These are phyloP conservation scores for Ganoderma boninense DNA, from an alignment of 1,284 basidiomycete species.

Conservation along the genomic window DNA sequence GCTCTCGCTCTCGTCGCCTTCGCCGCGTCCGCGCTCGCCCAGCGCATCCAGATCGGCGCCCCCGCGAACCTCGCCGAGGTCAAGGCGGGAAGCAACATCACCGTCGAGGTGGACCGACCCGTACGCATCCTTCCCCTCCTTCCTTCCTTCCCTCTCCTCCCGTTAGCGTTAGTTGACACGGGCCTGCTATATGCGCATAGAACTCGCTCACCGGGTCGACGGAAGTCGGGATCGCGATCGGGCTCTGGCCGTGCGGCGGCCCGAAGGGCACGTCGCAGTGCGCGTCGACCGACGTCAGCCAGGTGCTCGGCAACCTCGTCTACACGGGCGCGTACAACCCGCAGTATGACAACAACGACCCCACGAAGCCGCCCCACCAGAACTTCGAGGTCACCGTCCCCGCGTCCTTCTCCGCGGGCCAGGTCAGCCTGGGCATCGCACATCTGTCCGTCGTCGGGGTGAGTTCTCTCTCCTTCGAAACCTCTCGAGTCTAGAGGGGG, in stretches of 20 bases:
- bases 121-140: slow-evolving; percentile 42
- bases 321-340: slow-evolving; percentile 56
- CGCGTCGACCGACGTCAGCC: slow-evolving; percentile 41
- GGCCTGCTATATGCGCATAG: slow-evolving; percentile 34
- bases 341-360: slow-evolving; percentile 34
- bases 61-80: slow-evolving; percentile 46
- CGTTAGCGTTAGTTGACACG: not conserved
- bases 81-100: slow-evolving; percentile 44
- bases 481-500: slow-evolving; percentile 31
- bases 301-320: slow-evolving; percentile 51
- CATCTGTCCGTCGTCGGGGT: slow-evolving; percentile 58
- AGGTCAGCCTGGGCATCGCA: slow-evolving; percentile 49
- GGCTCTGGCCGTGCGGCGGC: slow-evolving; percentile 44
- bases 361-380: slow-evolving; percentile 51
- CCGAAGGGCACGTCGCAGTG: slow-evolving; percentile 24
- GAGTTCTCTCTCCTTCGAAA: slow-evolving; percentile 33
- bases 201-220: slow-evolving; percentile 46
- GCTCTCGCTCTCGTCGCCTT: slow-evolving; percentile 36
- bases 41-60: slow-evolving; percentile 47
- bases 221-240: slow-evolving; percentile 56
- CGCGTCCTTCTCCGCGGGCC: slow-evolving; percentile 37
- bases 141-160: not conserved
- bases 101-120: slow-evolving; percentile 52
- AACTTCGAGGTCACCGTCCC: slow-evolving; percentile 61
- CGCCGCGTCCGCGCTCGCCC: slow-evolving; percentile 44